Percentiles rank a stretch among this genome's conserved stretches.
phyloP scores from a whole-genome alignment of 83 land plant species.

The Thuja plicata region DNA sequence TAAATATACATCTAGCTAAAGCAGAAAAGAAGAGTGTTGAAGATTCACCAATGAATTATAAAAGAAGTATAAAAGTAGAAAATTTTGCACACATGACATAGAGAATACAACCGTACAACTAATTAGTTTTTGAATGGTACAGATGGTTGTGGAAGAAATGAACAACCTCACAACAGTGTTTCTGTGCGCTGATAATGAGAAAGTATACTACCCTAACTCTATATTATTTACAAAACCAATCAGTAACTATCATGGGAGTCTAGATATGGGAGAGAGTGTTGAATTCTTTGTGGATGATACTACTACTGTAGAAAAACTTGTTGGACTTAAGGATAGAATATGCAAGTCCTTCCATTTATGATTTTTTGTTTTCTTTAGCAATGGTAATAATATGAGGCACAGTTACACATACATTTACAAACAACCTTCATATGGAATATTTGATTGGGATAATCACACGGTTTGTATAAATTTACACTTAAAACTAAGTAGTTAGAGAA shows the following conservation, averaged over 20 bases:
- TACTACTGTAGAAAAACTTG: conserved; percentile 67
- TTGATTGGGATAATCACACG: no score
- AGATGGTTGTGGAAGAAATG: conserved; percentile 96
- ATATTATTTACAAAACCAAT: conserved; percentile 77
- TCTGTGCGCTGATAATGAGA: conserved; percentile 69
- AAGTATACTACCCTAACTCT: conserved; percentile 85
- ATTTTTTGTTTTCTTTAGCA: neutral
- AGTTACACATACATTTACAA: no score
- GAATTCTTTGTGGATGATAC: conserved; percentile 60
- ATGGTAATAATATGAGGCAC: no score
- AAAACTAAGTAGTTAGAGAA: no score
- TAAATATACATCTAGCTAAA: neutral
- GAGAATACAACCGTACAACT: no score
- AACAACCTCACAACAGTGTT: conserved; percentile 85
- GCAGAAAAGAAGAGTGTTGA: no score
- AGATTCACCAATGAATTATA: no score
- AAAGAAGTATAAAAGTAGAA: no score
- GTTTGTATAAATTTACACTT: no score
- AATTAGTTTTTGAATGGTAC: conserved; percentile 2
- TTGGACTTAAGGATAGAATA: conserved; percentile 53
- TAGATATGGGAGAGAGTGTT: conserved; percentile 78
- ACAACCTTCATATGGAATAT: no score
- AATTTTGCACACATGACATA: no score
- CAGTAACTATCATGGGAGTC: conserved; percentile 83
- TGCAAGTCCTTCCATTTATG: conserved; percentile 25